Conservation (phyloP, 2,329 filamentous ascomycete species). For the Tricladium varicosporioides region DNA sequence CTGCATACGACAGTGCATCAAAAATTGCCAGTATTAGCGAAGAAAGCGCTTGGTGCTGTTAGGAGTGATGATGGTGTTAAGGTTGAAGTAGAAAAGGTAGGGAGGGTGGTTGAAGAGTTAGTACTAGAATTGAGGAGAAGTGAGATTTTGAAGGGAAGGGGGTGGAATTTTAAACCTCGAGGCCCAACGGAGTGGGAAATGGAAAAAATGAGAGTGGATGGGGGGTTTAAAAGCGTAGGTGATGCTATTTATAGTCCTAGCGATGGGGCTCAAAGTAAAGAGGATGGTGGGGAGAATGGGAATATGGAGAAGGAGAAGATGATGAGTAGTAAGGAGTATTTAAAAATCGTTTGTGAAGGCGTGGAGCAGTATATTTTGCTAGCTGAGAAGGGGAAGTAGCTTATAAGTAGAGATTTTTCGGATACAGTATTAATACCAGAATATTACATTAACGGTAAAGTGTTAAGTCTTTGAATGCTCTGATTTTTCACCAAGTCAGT, state of each 20-base stretch:
- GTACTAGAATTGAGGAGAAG: too few relatives aligned
- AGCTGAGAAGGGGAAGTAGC: too few relatives aligned
- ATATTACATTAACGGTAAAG: too few relatives aligned
- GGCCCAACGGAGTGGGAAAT: too few relatives aligned
- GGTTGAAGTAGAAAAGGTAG: not conserved
- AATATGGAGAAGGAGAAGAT: not conserved
- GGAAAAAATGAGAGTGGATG: too few relatives aligned
- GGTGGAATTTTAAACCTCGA: too few relatives aligned
- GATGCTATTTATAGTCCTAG: not conserved
- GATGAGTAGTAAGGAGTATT: slow-evolving; percentile 5
- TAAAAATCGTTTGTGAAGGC: slow-evolving; percentile 7
- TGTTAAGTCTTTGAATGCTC: too few relatives aligned
- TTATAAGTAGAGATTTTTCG: too few relatives aligned
- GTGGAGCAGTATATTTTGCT: slow-evolving; percentile 4
- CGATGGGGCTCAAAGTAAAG: slow-evolving; percentile 1
- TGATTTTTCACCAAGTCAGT: too few relatives aligned
- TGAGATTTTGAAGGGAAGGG: too few relatives aligned
- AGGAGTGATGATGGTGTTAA: not conserved
- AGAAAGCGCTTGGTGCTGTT: not conserved
- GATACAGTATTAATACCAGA: too few relatives aligned
- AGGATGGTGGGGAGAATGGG: not conserved
- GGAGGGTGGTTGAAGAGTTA: too few relatives aligned
- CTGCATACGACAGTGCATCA: not conserved
- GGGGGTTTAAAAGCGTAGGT: not conserved
- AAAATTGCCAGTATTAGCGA: not conserved